Conservation (phyloP, 2,329 filamentous ascomycete genomes). For the Pseudonectria foliicola region DNA sequence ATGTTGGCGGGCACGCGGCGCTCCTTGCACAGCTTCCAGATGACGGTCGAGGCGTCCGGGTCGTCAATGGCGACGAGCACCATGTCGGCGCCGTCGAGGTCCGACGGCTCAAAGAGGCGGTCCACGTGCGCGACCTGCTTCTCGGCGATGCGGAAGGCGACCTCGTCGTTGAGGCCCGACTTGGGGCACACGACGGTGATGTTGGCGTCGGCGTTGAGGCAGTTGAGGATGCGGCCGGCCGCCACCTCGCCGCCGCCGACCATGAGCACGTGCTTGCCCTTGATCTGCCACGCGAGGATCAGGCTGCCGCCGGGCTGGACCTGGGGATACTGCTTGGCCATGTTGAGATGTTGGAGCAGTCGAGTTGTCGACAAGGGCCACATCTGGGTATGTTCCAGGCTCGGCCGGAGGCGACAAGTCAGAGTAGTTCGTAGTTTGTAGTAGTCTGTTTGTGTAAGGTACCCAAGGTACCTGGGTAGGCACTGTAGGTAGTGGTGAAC, state of each 20-base stretch:
- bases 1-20: slow-evolving; percentile 84
- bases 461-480: no score
- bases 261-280: slow-evolving; percentile 81
- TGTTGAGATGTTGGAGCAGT: slow-evolving; percentile 6
- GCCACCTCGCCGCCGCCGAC: slow-evolving; percentile 95
- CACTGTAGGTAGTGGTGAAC: no score
- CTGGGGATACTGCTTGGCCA: slow-evolving; percentile 57
- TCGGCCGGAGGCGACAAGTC: background rate
- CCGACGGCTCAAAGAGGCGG: slow-evolving; percentile 76
- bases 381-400: no score
- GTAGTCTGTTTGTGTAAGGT: no score
- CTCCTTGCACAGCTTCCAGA: slow-evolving; percentile 92
- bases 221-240: slow-evolving; percentile 85
- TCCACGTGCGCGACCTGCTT: slow-evolving; percentile 74
- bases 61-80: slow-evolving; percentile 92
- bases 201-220: slow-evolving; percentile 88
- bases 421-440: slow-evolving; percentile 6
- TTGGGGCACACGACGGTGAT: slow-evolving; percentile 80
- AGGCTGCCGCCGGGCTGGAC: slow-evolving; percentile 88
- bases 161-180: slow-evolving; percentile 79
- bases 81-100: slow-evolving; percentile 78
- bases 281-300: slow-evolving; percentile 93
- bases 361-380: no score
- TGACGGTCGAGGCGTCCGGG: slow-evolving; percentile 76
- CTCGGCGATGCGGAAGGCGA: slow-evolving; percentile 69